Evolutionary conservation across 306 rosid species (phyloP), one percentile per base, ranked within the genome.

Genomic region (Quercus suber): DNA sequence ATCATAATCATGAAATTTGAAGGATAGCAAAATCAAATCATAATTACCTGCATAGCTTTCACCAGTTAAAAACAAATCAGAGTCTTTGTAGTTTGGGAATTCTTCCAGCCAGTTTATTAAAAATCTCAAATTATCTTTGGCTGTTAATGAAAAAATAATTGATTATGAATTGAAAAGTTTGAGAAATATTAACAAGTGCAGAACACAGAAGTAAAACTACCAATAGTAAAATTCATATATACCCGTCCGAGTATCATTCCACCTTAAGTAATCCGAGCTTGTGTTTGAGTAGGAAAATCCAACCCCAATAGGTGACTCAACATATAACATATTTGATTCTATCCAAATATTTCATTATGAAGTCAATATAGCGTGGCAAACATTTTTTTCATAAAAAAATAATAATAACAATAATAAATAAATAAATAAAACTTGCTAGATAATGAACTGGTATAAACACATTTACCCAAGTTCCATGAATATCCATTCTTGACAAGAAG

Each of bases 401-500:
- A 1, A 37, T 35, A 35, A 37, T 37, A 37, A 37, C 2, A 37
- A 37, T 37, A 37, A 37, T 7, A 37, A 37, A 37, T 37, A 37
- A 37, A 37, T 37, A 37, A 35, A 35, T 35, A 35, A 37, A 33
- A 30, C 43, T 63, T 14, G 43, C 52, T 67, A 13, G 1, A 19
- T 30, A 18, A 3, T 19, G 49, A 33, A 35, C 52, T 6, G 4
- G 19, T 33, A 18, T 18, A 67, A 33, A 33, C n/a, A 61, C 10
- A 10, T 33, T 33, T 67, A 67, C 72, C 52, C 72, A 19, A 33
- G 72, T 67, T 67, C 72, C 72, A 67, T 67, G 72, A 35, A 35
- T 67, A 67, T 19, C 35, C 72, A 8, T 67, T 67, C 27, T 67
- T 67, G 49, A 67, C 49, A 67, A 33, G 72, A 35, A 18, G 23